A percentile compares a stretch with the other conserved stretches of the same genome.
phyloP scores from a whole-genome alignment of 192 early-diverging fungal species.

The Chytriomyces sp. region DNA sequence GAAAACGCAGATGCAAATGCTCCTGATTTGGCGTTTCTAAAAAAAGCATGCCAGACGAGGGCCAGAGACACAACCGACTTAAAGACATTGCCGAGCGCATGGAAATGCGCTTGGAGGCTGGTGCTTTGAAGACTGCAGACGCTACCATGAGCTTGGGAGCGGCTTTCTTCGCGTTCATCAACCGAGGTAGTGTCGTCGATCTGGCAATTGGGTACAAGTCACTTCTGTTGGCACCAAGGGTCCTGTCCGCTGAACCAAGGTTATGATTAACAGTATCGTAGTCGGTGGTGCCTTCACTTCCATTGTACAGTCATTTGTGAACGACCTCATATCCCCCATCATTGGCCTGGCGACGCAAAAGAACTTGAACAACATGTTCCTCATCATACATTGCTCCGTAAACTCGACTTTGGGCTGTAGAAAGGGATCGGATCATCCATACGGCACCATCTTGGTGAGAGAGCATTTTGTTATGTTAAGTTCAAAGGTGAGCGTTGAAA shows the following conservation, averaged over 20 bases:
- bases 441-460: slow-evolving; percentile 8
- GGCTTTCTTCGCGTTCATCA: slow-evolving; percentile 13
- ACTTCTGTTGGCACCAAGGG: background rate
- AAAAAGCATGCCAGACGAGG: too few relatives aligned
- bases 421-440: background rate
- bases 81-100: background rate
- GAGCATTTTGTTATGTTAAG: too few relatives aligned
- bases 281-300: slow-evolving; percentile 69
- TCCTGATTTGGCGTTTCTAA: too few relatives aligned
- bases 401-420: background rate
- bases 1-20: too few relatives aligned
- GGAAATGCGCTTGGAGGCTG: background rate
- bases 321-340: slow-evolving; percentile 67
- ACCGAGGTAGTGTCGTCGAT: background rate
- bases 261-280: slow-evolving; percentile 51
- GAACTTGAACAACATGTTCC: slow-evolving; percentile 41
- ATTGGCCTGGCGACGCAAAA: slow-evolving; percentile 59
- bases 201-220: background rate
- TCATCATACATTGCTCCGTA: slow-evolving; percentile 12
- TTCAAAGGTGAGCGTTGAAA: too few relatives aligned
- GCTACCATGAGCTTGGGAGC: background rate
- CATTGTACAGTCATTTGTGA: slow-evolving; percentile 47
- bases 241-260: background rate
- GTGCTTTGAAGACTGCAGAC: background rate
- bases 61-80: background rate